A percentile compares a stretch with the other conserved stretches of the same genome.
Conservation (phyloP, 2,329 filamentous ascomycete genomes). For the Periconia macrospinosa region DNA sequence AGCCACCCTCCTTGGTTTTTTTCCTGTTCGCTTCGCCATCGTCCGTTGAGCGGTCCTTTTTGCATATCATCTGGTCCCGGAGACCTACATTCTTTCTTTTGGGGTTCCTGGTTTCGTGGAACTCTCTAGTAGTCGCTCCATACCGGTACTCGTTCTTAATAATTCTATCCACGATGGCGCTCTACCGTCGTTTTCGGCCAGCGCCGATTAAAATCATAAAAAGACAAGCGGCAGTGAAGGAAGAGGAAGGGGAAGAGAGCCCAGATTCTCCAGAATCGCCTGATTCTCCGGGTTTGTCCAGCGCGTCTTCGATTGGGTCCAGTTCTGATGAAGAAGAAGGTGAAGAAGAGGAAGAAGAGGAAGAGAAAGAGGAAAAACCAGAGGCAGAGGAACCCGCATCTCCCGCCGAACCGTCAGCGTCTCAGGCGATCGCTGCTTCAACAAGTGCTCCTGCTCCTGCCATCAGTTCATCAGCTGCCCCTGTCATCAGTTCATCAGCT, state of each 20-base stretch:
- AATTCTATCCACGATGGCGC: slow-evolving; percentile 21
- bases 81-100: slow-evolving; percentile 18
- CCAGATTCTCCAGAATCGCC: slow-evolving; percentile 23
- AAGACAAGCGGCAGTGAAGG: slow-evolving; percentile 17
- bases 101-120: slow-evolving; percentile 1
- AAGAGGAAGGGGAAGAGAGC: slow-evolving; percentile 5
- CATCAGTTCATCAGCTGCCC: neutral
- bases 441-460: slow-evolving; percentile 1
- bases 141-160: neutral
- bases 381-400: neutral
- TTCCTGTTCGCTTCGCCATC: neutral
- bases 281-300: slow-evolving; percentile 1
- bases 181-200: slow-evolving; percentile 30
- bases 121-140: neutral
- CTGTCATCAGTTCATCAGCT: neutral
- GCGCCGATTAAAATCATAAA: slow-evolving; percentile 26
- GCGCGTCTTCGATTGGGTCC: neutral
- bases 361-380: slow-evolving; percentile 4
- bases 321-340: slow-evolving; percentile 3
- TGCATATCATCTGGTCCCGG: slow-evolving; percentile 29
- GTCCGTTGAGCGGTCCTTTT: slow-evolving; percentile 36
- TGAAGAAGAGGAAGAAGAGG: slow-evolving; percentile 7
- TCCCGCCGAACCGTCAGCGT: neutral
- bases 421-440: neutral
- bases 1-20: slow-evolving; percentile 12